Evolutionary conservation across 495 filamentous ascomycete species (phyloP).

Genomic region (Chaetomidium leptoderma): DNA sequence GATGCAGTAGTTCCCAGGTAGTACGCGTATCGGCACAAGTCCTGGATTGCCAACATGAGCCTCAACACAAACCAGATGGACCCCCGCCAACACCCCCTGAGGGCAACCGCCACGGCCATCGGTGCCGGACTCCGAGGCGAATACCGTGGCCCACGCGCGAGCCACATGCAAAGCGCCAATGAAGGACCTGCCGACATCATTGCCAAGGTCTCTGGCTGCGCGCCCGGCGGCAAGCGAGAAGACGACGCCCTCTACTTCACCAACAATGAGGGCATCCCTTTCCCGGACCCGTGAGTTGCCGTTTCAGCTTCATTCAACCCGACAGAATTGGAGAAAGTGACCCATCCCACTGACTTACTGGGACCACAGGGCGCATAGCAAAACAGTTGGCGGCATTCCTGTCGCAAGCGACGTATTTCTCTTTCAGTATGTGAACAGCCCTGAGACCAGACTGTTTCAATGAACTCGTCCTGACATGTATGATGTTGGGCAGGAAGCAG

Average conservation of each 20-base stretch:
- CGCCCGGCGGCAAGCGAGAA: constrained; percentile 41
- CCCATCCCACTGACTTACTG: no score
- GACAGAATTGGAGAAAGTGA: background rate
- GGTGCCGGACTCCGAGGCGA: constrained; percentile 26
- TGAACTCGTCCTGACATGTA: no score
- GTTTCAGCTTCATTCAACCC: background rate
- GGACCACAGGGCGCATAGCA: constrained; percentile 49
- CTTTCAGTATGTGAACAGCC: constrained; percentile 15
- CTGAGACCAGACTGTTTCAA: no score
- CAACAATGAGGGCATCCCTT: constrained; percentile 56
- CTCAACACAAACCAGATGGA: constrained; percentile 27
- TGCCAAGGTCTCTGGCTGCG: constrained; percentile 50
- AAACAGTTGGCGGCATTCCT: constrained; percentile 55
- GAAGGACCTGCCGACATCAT: constrained; percentile 54
- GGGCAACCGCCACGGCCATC: constrained; percentile 30
- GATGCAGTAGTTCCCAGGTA: no score
- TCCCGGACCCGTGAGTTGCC: constrained; percentile 42
- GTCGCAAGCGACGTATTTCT: constrained; percentile 54
- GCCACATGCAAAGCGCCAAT: constrained; percentile 46
- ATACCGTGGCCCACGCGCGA: constrained; percentile 25
- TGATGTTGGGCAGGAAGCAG: constrained; percentile 12
- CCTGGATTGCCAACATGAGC: constrained; percentile 17
- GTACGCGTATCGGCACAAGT: no score
- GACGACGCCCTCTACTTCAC: constrained; percentile 56
- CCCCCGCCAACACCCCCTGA: constrained; percentile 30